These are phyloP conservation scores for Geosmithia putterillii DNA, from an alignment of 2,329 filamentous ascomycete genomes.

Conservation along the genomic window DNA sequence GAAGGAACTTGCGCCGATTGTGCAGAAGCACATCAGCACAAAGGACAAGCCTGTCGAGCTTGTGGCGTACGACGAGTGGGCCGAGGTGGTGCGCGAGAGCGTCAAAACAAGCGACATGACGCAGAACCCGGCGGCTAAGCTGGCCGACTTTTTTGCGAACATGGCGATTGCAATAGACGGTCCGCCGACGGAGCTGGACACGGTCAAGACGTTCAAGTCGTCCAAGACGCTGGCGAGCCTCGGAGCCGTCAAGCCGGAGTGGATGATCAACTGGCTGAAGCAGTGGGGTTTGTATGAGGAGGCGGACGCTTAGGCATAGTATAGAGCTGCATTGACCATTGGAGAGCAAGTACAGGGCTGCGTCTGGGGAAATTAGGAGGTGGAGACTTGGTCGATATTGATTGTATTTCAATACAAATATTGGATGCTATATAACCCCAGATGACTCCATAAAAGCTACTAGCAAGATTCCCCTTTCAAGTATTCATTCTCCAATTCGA, in stretches of 20 bases:
- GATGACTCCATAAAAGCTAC: too few species aligned
- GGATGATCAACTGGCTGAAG: slow-evolving; percentile 35
- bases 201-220: slow-evolving; percentile 20
- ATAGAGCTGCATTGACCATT: too few species aligned
- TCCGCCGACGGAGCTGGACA: slow-evolving; percentile 25
- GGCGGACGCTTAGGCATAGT: too few species aligned
- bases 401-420: too few species aligned
- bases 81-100: slow-evolving; percentile 28
- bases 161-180: slow-evolving; percentile 21
- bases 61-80: slow-evolving; percentile 31
- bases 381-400: too few species aligned
- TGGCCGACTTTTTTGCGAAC: slow-evolving; percentile 39
- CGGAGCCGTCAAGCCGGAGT: slow-evolving; percentile 23
- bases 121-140: slow-evolving; percentile 36
- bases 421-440: too few species aligned
- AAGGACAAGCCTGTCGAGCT: slow-evolving; percentile 18
- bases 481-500: too few species aligned
- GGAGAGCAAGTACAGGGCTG: too few species aligned
- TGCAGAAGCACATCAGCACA: slow-evolving; percentile 26
- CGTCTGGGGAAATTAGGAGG: too few species aligned
- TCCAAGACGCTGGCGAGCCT: slow-evolving; percentile 29
- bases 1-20: slow-evolving; percentile 23
- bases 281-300: slow-evolving; percentile 26
- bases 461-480: too few species aligned
- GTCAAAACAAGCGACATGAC: slow-evolving; percentile 21